Base-by-base conservation (phyloP, 768 basidiomycete genomes). In the Russula sp. region DNA sequence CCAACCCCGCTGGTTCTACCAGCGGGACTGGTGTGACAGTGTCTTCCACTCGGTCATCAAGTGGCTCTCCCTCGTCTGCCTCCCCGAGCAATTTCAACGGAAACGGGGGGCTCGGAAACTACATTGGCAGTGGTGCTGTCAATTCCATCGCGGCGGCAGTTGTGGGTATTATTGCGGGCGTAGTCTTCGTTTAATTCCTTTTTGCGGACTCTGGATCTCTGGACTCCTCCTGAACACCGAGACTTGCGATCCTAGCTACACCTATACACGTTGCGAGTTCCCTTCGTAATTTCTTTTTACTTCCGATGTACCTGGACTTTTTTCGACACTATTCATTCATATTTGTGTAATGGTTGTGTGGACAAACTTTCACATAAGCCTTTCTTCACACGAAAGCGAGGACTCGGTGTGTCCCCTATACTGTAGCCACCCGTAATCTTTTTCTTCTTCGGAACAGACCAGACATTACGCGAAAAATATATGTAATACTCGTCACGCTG, bases 141-240 rank as follows among this genome's bases (percentile, higher is more conserved):
- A 54, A 54, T 35, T 50, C 58, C 34, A 39, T 64, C 1, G 54
- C 35, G 8, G 59, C 40, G 32, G 63, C 54, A 2, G 58, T 60
- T 14, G 10, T 64, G n/a, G 63, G 63, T 22, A 53, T 64, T 22
- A 22, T 56, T 60, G 63, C 54, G 10, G 63, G 63, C 44, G 58
- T 27, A 5, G 18, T 60, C n/a, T 50, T 64, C 3, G 40, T 64
- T 39, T 64, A 18, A 55, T 59, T 53, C 34, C 37, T 40, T 40
- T 35, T 31, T 31, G 40, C 32, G 31, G 53, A 42, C 42, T 60
- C n/a, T 42, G 5, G 54, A 55, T 20, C 42, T 50, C 13, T 53
- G 59, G 63, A 57, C 65, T 57, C 44, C 18, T n/a, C 2, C 31
- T 27, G 45, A 50, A 54, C 57, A 32, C 37, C 42, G 53, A 50